Percentiles rank a stretch among this genome's conserved stretches.
phyloP scores from a whole-genome alignment of 2,329 filamentous ascomycete species.

The Penicillium concentricum region DNA sequence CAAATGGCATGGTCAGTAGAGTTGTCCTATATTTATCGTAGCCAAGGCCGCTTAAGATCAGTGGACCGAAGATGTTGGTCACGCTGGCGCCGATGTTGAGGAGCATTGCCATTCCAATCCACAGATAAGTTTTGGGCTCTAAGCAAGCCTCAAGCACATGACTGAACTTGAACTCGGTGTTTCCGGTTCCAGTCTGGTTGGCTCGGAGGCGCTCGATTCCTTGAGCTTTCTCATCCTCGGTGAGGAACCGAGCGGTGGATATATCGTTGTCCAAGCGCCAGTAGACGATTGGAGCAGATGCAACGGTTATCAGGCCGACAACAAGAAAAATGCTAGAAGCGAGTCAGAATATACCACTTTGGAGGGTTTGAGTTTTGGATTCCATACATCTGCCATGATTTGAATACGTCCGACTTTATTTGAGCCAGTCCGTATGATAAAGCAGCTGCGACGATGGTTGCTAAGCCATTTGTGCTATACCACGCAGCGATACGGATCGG shows the following conservation, averaged over 20 bases:
- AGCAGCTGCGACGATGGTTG: conserved; percentile 57
- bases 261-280: conserved; percentile 60
- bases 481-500: conserved; percentile 63
- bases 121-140: conserved; percentile 56
- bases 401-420: conserved; percentile 46
- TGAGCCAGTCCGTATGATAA: conserved; percentile 59
- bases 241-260: conserved; percentile 50
- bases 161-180: conserved; percentile 46
- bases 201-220: conserved; percentile 52
- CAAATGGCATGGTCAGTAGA: conserved; percentile 67
- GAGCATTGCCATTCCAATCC: conserved; percentile 59
- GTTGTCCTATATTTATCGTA: conserved; percentile 59
- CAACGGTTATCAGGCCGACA: conserved; percentile 60
- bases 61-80: conserved; percentile 63
- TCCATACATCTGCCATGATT: conserved; percentile 52
- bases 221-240: conserved; percentile 46
- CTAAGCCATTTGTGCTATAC: conserved; percentile 63
- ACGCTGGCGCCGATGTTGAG: conserved; percentile 65
- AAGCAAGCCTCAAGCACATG: conserved; percentile 45
- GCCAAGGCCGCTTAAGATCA: conserved; percentile 61
- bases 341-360: background rate
- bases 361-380: background rate
- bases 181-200: conserved; percentile 50
- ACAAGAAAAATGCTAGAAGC: conserved; percentile 57
- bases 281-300: conserved; percentile 59